A percentile compares a stretch with the other conserved stretches of the same genome.
Conservation (phyloP, 2,329 filamentous ascomycete species). For the Reticulascus tulasneorum region DNA sequence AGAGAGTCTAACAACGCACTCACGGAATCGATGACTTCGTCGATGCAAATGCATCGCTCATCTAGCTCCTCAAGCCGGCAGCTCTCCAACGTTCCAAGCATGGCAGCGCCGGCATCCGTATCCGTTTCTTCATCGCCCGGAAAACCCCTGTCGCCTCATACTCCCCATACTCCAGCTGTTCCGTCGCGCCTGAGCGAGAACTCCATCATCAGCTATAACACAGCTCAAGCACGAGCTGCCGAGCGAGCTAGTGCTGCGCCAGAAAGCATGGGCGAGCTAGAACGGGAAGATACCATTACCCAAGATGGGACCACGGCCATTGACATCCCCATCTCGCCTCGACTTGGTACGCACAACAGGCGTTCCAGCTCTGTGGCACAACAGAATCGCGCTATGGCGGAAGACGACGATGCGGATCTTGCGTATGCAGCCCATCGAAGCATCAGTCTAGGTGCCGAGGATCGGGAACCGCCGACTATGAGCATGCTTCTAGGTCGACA, state of each 20-base stretch:
- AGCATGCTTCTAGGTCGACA: slow-evolving; percentile 55
- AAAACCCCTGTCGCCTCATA: slow-evolving; percentile 85
- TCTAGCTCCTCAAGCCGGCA: slow-evolving; percentile 68
- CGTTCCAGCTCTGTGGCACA: slow-evolving; percentile 69
- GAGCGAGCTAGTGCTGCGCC: slow-evolving; percentile 19
- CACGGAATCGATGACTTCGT: slow-evolving; percentile 91
- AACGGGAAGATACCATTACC: slow-evolving; percentile 35
- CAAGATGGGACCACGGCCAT: slow-evolving; percentile 61
- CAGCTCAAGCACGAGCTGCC: slow-evolving; percentile 23
- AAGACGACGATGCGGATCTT: slow-evolving; percentile 59
- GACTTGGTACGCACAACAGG: slow-evolving; percentile 51
- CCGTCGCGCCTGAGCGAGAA: slow-evolving; percentile 91
- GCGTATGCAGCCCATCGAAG: slow-evolving; percentile 61
- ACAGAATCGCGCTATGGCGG: slow-evolving; percentile 49
- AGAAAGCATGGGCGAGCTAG: slow-evolving; percentile 22
- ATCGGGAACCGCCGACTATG: slow-evolving; percentile 60
- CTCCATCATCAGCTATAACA: slow-evolving; percentile 68
- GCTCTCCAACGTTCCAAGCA: slow-evolving; percentile 57
- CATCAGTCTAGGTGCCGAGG: slow-evolving; percentile 63
- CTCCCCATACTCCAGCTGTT: slow-evolving; percentile 88
- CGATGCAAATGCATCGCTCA: slow-evolving; percentile 77
- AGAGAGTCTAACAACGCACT: slow-evolving; percentile 82
- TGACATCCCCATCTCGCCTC: slow-evolving; percentile 69
- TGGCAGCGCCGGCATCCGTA: slow-evolving; percentile 68
- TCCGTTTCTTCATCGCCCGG: slow-evolving; percentile 86